Conservation (phyloP, 345 rosid species). For the Stellera chamaejasme region DNA sequence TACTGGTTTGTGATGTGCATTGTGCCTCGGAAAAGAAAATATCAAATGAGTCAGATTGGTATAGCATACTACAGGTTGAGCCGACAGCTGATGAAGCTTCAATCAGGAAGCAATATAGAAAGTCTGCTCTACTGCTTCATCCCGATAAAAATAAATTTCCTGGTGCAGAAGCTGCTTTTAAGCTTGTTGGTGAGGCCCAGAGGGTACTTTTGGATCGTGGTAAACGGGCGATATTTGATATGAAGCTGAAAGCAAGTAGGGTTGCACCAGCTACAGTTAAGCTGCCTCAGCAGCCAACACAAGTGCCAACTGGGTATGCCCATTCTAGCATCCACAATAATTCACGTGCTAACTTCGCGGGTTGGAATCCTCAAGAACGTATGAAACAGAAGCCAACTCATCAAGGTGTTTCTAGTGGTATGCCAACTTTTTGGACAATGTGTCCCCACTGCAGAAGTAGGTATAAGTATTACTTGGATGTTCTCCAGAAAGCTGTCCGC, state of each 20-base stretch:
- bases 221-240: constrained; percentile 45
- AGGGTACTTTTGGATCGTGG: constrained; percentile 46
- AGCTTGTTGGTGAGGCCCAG: constrained; percentile 75
- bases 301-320: constrained; percentile 3
- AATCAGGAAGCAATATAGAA: constrained; percentile 79
- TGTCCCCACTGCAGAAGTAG: constrained; percentile 47
- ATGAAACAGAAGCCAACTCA: too few species aligned
- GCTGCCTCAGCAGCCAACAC: constrained; percentile 17
- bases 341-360: too few species aligned
- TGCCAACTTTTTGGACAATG: constrained; percentile 50
- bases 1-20: constrained; percentile 75
- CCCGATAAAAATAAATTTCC: constrained; percentile 83
- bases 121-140: constrained; percentile 77
- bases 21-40: constrained; percentile 37
- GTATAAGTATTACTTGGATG: constrained; percentile 29
- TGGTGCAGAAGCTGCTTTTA: constrained; percentile 94
- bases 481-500: constrained; percentile 27
- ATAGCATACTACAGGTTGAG: constrained; percentile 64
- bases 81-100: constrained; percentile 39
- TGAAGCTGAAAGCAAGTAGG: constrained; percentile 17
- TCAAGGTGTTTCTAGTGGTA: background rate
- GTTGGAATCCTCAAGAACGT: too few species aligned
- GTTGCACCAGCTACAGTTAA: background rate
- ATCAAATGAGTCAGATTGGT: constrained; percentile 67
- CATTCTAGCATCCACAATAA: background rate